Percentiles rank a stretch among this genome's conserved stretches.
Evolutionary conservation across 805 yeast genomes (phyloP).

Genomic region (Alloascoidea hylecoeti): DNA sequence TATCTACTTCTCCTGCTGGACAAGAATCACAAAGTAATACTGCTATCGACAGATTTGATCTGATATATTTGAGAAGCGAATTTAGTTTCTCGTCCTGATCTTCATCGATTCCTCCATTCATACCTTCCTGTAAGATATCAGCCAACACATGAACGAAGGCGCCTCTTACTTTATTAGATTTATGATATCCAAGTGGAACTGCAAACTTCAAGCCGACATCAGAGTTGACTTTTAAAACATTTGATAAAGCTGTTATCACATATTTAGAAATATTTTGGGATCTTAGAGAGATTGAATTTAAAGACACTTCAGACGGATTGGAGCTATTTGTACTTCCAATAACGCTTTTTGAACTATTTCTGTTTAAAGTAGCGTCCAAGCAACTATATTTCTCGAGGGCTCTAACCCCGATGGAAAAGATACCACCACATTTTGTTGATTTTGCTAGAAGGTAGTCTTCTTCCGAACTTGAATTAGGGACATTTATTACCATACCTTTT

Average conservation of each 20-base stretch:
- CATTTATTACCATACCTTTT: neutral
- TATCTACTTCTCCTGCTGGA: slow-evolving; percentile 55
- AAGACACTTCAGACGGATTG: slow-evolving; percentile 8
- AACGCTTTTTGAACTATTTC: slow-evolving; percentile 1
- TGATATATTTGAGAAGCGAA: neutral
- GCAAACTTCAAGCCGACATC: slow-evolving; percentile 69
- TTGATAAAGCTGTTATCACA: slow-evolving; percentile 51
- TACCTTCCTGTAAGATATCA: slow-evolving; percentile 31
- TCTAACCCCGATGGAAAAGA: neutral
- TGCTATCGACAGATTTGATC: slow-evolving; percentile 8
- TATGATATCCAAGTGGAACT: slow-evolving; percentile 65
- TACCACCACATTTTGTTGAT: neutral
- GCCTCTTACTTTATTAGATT: slow-evolving; percentile 46
- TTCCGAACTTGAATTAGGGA: neutral
- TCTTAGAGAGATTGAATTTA: slow-evolving; percentile 17
- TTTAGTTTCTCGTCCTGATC: neutral
- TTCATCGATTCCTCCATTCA: slow-evolving; percentile 13
- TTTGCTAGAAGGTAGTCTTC: neutral
- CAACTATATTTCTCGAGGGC: neutral
- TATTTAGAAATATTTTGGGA: slow-evolving; percentile 43
- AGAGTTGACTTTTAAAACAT: slow-evolving; percentile 56
- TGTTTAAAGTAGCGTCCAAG: neutral
- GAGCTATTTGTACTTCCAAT: slow-evolving; percentile 4
- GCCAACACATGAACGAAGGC: slow-evolving; percentile 71
- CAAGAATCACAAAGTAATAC: slow-evolving; percentile 46